These are phyloP conservation scores for Cylindrotheca closterium DNA, from an alignment of 108 stramenopile species.

Conservation along the genomic window DNA sequence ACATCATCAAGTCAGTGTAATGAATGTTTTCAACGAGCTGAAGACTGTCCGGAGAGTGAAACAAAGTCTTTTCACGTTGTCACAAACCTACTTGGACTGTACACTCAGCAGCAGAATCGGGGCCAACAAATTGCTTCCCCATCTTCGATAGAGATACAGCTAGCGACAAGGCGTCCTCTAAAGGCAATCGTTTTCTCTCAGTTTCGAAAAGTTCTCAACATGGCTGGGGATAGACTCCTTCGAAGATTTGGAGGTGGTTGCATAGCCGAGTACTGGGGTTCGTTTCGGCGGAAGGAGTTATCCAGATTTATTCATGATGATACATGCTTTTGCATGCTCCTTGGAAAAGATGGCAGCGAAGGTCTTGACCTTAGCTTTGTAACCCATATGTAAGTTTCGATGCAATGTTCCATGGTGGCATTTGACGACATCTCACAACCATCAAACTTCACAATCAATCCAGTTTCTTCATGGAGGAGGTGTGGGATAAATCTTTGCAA, in stretches of 20 bases:
- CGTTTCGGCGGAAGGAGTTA: slow-evolving; percentile 53
- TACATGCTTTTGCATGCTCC: slow-evolving; percentile 80
- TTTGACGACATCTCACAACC: not conserved
- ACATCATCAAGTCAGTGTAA: slow-evolving; percentile 34
- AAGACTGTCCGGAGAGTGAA: slow-evolving; percentile 61
- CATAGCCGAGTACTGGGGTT: slow-evolving; percentile 79
- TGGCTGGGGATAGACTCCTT: slow-evolving; percentile 64
- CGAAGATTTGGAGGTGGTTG: slow-evolving; percentile 66
- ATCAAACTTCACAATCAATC: slow-evolving; percentile 12
- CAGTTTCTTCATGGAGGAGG: slow-evolving; percentile 80
- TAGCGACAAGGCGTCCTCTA: slow-evolving; percentile 32
- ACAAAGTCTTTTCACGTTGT: slow-evolving; percentile 73
- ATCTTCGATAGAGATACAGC: not conserved
- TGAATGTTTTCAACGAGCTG: slow-evolving; percentile 51
- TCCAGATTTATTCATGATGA: slow-evolving; percentile 55
- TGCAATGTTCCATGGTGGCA: too few relatives aligned
- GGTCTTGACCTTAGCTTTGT: slow-evolving; percentile 95
- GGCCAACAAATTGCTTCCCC: not conserved
- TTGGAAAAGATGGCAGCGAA: slow-evolving; percentile 87
- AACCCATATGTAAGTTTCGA: slow-evolving; percentile 64
- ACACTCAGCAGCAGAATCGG: slow-evolving; percentile 11
- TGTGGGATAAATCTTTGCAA: slow-evolving; percentile 75
- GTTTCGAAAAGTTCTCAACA: slow-evolving; percentile 68
- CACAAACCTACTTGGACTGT: slow-evolving; percentile 39
- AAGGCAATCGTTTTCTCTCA: slow-evolving; percentile 87